These are phyloP conservation scores for Podosphaera leucotricha DNA, from an alignment of 2,329 filamentous ascomycete genomes.

Conservation along the genomic window DNA sequence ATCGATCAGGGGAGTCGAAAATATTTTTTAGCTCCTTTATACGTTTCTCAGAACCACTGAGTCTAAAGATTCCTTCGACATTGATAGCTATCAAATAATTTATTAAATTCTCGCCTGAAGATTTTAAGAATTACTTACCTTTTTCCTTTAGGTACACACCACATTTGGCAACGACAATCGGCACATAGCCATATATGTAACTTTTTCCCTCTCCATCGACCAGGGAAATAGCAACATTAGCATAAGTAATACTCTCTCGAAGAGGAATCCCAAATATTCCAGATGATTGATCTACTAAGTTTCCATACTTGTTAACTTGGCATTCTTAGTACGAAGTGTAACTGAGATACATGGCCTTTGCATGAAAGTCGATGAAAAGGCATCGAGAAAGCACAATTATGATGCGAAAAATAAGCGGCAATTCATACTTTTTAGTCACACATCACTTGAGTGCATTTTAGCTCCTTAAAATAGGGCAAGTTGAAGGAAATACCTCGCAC, in stretches of 20 bases:
- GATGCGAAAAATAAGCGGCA: background rate
- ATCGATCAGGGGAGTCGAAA: conserved; percentile 86
- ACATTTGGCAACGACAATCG: conserved; percentile 95
- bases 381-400: background rate
- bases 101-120: background rate
- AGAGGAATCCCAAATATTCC: conserved; percentile 91
- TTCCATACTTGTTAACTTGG: conserved; percentile 5
- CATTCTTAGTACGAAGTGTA: background rate
- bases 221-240: conserved; percentile 92
- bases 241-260: conserved; percentile 85
- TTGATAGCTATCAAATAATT: conserved; percentile 45
- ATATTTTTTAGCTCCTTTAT: conserved; percentile 87
- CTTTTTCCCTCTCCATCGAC: conserved; percentile 80
- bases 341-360: background rate
- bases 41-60: conserved; percentile 88
- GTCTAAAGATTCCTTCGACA: conserved; percentile 85
- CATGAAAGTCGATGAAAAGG: background rate
- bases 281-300: conserved; percentile 20
- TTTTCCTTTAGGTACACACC: conserved; percentile 96
- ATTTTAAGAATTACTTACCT: conserved; percentile 32
- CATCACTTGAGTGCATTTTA: background rate
- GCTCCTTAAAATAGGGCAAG: background rate
- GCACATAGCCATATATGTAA: conserved; percentile 96
- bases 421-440: background rate
- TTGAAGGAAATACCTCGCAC: background rate